A percentile compares a stretch with the other conserved stretches of the same genome.
Evolutionary conservation across 2,329 filamentous ascomycete species (phyloP).

Genomic region (Pseudovirgaria hyperparasitica): DNA sequence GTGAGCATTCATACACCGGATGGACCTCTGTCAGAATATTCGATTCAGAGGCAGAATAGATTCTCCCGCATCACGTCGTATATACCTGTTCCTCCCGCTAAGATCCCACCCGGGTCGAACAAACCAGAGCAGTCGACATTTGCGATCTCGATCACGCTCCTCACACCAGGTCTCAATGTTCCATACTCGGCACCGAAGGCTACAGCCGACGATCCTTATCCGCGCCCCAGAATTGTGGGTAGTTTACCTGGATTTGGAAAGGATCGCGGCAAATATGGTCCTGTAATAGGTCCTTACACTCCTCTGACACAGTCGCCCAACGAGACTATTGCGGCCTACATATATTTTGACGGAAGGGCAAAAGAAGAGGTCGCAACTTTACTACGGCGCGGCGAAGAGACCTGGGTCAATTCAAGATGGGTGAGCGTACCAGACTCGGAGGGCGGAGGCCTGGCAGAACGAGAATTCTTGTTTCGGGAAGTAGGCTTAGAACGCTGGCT

Average conservation of each 20-base stretch:
- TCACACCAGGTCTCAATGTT: constrained; percentile 77
- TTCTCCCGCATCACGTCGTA: constrained; percentile 90
- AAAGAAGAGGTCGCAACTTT: constrained; percentile 97
- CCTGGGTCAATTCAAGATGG: constrained; percentile 98
- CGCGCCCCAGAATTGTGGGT: constrained; percentile 70
- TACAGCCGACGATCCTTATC: constrained; percentile 62
- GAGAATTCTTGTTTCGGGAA: constrained; percentile 94
- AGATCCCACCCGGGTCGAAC: constrained; percentile 51
- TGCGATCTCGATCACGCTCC: constrained; percentile 91
- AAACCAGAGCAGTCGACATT: constrained; percentile 91
- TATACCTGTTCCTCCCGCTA: constrained; percentile 86
- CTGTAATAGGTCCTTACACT: constrained; percentile 69
- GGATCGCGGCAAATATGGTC: constrained; percentile 39
- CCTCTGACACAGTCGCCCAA: constrained; percentile 86
- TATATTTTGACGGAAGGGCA: constrained; percentile 89
- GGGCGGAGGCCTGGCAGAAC: constrained; percentile 85
- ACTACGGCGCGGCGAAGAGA: constrained; percentile 84
- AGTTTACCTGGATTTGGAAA: constrained; percentile 45
- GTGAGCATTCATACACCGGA: constrained; percentile 84
- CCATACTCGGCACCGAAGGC: constrained; percentile 86
- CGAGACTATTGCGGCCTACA: constrained; percentile 96
- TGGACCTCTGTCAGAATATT: constrained; percentile 78
- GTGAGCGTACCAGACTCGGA: constrained; percentile 85
- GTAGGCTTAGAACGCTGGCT: constrained; percentile 94
- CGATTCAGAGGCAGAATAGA: constrained; percentile 86